These are phyloP conservation scores for Plasmodium vivax DNA, from an alignment of 169 alveolate species.

Conservation along the genomic window DNA sequence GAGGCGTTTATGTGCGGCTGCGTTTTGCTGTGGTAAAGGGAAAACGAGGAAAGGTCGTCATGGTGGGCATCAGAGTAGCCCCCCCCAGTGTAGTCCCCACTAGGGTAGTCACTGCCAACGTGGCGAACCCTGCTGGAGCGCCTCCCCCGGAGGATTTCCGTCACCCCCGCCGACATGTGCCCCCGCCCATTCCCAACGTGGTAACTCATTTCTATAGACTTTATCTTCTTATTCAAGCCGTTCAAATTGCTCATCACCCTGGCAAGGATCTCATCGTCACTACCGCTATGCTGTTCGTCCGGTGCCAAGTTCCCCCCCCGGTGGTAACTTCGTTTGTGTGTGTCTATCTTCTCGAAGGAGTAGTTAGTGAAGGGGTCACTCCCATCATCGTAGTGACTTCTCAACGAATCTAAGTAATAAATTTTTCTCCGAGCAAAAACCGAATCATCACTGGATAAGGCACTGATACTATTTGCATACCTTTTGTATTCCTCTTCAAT, in stretches of 20 bases:
- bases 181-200: not conserved
- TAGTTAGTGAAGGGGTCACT: slow-evolving; percentile 49
- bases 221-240: slow-evolving; percentile 31
- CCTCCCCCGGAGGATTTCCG: not conserved
- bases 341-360: slow-evolving; percentile 51
- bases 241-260: slow-evolving; percentile 32
- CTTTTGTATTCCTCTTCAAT: not conserved
- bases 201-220: slow-evolving; percentile 29
- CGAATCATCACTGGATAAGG: not conserved
- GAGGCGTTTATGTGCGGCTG: not conserved
- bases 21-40: not conserved
- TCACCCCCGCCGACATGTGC: not conserved
- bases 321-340: not conserved
- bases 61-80: not conserved
- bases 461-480: slow-evolving; percentile 15
- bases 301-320: not conserved
- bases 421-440: not conserved
- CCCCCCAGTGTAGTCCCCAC: not conserved
- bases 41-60: slow-evolving; percentile 24
- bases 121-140: not conserved
- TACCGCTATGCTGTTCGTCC: not conserved
- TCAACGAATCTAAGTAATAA: not conserved
- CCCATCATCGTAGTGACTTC: slow-evolving; percentile 1
- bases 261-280: slow-evolving; percentile 2
- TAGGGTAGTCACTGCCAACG: not conserved